phyloP scores from a whole-genome alignment of 164 flowering plant species.

The Aristolochia contorta region DNA sequence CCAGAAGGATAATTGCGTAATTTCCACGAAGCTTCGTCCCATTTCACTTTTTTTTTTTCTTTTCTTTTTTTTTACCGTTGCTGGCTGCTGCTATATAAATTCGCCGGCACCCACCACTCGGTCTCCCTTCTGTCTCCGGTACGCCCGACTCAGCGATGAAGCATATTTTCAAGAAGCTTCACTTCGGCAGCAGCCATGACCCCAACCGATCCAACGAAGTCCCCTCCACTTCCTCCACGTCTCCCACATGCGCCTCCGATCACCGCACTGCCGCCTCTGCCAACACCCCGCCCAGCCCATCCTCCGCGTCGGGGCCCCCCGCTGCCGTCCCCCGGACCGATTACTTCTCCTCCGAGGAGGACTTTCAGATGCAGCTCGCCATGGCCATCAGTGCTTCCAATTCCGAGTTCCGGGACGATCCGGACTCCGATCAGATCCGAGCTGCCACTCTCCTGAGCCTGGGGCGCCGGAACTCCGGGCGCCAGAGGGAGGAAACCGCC shows the following conservation, averaged over 20 bases:
- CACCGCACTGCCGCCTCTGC: constrained; percentile 16
- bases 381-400: constrained; percentile 89
- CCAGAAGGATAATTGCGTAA: too few species aligned
- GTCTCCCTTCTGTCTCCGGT: too few species aligned
- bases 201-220: constrained; percentile 56
- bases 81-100: too few species aligned
- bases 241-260: constrained; percentile 28
- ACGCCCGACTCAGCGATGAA: constrained; percentile 37
- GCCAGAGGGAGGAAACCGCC: constrained; percentile 27
- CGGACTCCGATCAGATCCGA: constrained; percentile 74
- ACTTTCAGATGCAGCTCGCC: constrained; percentile 84
- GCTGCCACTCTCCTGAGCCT: constrained; percentile 65
- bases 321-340: constrained; percentile 23
- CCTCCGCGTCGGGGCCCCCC: constrained; percentile 10
- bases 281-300: constrained; percentile 9
- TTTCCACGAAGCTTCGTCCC: too few species aligned
- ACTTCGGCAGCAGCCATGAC: constrained; percentile 49
- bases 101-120: too few species aligned
- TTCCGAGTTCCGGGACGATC: constrained; percentile 41
- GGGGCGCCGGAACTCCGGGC: constrained; percentile 24
- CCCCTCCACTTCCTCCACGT: constrained; percentile 5
- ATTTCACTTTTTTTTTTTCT: too few species aligned
- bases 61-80: too few species aligned
- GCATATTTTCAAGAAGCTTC: constrained; percentile 95
- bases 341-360: constrained; percentile 76